Evolutionary conservation across 805 yeast species (phyloP), one percentile per base, ranked within the genome.

Genomic region (Ogataea nitratoaversa): DNA sequence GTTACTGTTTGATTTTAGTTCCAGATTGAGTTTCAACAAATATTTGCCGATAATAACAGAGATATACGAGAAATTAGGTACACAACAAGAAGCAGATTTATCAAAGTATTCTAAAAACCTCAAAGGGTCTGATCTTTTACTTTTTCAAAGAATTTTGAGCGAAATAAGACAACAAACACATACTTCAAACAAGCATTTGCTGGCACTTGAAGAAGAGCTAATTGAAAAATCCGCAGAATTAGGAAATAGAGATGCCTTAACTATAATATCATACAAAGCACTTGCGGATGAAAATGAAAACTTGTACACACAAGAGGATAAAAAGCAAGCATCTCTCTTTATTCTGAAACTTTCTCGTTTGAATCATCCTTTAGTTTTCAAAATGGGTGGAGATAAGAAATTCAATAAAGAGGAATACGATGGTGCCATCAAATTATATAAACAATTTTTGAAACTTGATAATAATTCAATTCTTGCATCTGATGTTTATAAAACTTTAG

Each of bases 161-260:
- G 77, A 75, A 38, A 68, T 84, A 37, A 60, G 96, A 32, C 66
- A 63, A 5, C 70, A 74, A 25, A 77, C 90, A 1, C 80, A 81
- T 43, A 67, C 82, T 0, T 67, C 75, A 2, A 80, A 83, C 50
- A 71, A 56, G 37, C 65, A 78, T 44, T 62, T 83, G 17, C 65
- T 83, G 5, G 74, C 66, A 12, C 63, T 87, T 27, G 96, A 89
- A 55, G 76, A 79, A 47, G 80, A 77, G 47, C 59, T 90, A 17
- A 72, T 89, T n/a, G 95, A 88, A 44, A 73, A 72, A 37, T 87
- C 95, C 12, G 95, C 95, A 0, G 95, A 85, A 52, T 53, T 78
- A 53, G 96, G 96, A 0, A 78, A 84, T 52, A 75, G 79, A 47
- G 87, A 88, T 59, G 96, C 96, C 0, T 76, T 89, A 18, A 69